Conservation (phyloP, 169 alveolate genomes). For the Plasmodium reichenowi region DNA sequence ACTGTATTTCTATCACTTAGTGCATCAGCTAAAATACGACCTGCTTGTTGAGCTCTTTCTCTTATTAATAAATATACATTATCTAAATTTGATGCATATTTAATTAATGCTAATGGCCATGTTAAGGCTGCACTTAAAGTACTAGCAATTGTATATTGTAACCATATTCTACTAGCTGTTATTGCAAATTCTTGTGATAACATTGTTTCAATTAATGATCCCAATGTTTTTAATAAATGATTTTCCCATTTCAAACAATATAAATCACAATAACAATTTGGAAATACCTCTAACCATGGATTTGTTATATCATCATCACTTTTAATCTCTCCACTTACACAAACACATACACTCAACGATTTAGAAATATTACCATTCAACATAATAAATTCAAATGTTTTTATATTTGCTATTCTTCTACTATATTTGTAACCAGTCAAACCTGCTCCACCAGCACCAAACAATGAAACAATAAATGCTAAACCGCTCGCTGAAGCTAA, state of each 20-base stretch:
- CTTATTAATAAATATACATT: slow-evolving; percentile 90
- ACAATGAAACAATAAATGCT: slow-evolving; percentile 85
- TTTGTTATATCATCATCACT: slow-evolving; percentile 81
- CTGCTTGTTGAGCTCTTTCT: slow-evolving; percentile 92
- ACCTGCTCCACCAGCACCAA: slow-evolving; percentile 91
- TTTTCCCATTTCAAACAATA: slow-evolving; percentile 86
- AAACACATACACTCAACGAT: slow-evolving; percentile 84
- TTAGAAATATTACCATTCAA: slow-evolving; percentile 83
- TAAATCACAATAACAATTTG: slow-evolving; percentile 82
- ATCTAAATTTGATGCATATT: slow-evolving; percentile 91
- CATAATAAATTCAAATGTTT: slow-evolving; percentile 84
- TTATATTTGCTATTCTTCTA: slow-evolving; percentile 83
- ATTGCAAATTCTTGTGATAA: slow-evolving; percentile 84
- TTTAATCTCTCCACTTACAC: slow-evolving; percentile 85
- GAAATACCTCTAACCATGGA: slow-evolving; percentile 86
- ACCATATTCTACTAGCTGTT: slow-evolving; percentile 85
- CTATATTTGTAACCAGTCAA: slow-evolving; percentile 87
- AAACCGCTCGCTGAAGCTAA: slow-evolving; percentile 88
- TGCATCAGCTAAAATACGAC: slow-evolving; percentile 91
- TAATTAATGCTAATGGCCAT: slow-evolving; percentile 92
- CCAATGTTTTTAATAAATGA: slow-evolving; percentile 78
- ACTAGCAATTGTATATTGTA: slow-evolving; percentile 82
- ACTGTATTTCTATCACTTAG: slow-evolving; percentile 86
- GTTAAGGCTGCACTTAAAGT: slow-evolving; percentile 83
- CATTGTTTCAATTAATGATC: slow-evolving; percentile 79